Evolutionary conservation across 2,329 filamentous ascomycete species (phyloP), one percentile per base, ranked within the genome.

Genomic region (Colletotrichum orbiculare): DNA sequence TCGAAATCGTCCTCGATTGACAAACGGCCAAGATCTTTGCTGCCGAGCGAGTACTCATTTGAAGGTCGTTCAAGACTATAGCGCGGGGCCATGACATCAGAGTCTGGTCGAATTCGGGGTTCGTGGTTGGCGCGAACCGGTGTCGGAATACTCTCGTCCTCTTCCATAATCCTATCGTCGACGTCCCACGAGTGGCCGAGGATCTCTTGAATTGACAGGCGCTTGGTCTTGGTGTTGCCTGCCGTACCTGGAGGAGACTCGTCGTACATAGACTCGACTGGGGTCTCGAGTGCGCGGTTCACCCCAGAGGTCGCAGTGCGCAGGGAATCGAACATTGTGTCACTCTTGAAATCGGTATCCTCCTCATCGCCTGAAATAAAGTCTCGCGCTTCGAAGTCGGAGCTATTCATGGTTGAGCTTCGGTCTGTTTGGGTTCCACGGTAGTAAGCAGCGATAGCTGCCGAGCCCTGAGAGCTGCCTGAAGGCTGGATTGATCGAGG

Each of bases 231-330:
- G 69, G 69, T 77, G 69, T 84, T 84, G 58, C 82, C 80, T 15
- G 83, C 82, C 1, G 85, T 84, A 72, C 84, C 86, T 8, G 87
- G 86, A 41, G 89, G 90, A 12, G 91, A 92, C 71, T 94, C 91
- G 76, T 94, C 91, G 75, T 94, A 94, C 82, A 94, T 91, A 33
- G 88, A 92, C 72, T 94, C 91, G 54, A 94, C 80, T 13, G 91
- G 90, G 35, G 90, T 91, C 73, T 92, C 88, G 50, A 88, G 84
- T 39, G 87, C 86, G 65, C 89, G 87, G 58, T 86, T 83, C 67
- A 89, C 90, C 67, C 86, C 85, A 9, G 91, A 93, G 43, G 86
- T 89, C 65, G 86, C 83, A 13, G 91, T 94, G 57, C 90, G 89
- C 69, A 93, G 78, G 37, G 91, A 94, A 79, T 94, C 92, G 76